A percentile compares a stretch with the other conserved stretches of the same genome.
Evolutionary conservation across 2,329 filamentous ascomycete genomes (phyloP).

Genomic region (Epichloe scottii): DNA sequence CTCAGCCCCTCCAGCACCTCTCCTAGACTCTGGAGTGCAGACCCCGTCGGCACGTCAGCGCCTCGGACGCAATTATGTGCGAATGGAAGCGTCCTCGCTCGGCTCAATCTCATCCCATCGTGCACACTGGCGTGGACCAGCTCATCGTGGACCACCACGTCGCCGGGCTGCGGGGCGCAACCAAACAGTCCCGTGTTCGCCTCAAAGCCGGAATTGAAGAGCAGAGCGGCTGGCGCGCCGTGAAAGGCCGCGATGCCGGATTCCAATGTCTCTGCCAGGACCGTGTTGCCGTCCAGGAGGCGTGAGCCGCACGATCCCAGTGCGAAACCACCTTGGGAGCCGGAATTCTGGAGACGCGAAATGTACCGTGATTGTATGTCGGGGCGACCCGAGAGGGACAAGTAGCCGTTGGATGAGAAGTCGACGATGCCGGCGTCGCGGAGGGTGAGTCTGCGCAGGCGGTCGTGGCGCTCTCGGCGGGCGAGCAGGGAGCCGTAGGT

Average conservation of each 20-base stretch:
- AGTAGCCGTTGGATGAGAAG: slow-evolving; percentile 69
- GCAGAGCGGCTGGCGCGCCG: slow-evolving; percentile 28
- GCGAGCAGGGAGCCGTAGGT: slow-evolving; percentile 15
- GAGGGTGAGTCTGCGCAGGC: slow-evolving; percentile 35
- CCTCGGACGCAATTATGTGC: slow-evolving; percentile 39
- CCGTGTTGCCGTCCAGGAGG: slow-evolving; percentile 38
- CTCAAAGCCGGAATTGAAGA: slow-evolving; percentile 51
- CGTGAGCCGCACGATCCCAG: slow-evolving; percentile 42
- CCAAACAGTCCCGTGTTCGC: slow-evolving; percentile 53
- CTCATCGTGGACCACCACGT: slow-evolving; percentile 60
- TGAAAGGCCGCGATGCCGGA: slow-evolving; percentile 34
- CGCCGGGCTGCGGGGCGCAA: slow-evolving; percentile 45
- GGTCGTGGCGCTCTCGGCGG: slow-evolving; percentile 19
- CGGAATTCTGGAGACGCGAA: slow-evolving; percentile 15
- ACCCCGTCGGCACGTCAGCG: background rate
- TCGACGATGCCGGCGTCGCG: slow-evolving; percentile 58
- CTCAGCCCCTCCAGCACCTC: slow-evolving; percentile 19
- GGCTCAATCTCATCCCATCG: slow-evolving; percentile 59
- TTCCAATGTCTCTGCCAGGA: slow-evolving; percentile 33
- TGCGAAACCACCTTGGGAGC: slow-evolving; percentile 2
- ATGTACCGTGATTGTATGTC: slow-evolving; percentile 53
- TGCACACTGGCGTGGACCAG: slow-evolving; percentile 68
- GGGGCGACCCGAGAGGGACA: slow-evolving; percentile 51
- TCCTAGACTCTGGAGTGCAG: slow-evolving; percentile 12
- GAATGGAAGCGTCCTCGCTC: slow-evolving; percentile 41